These are phyloP conservation scores for Cystobasidium slooffiae DNA, from an alignment of 1,284 basidiomycete genomes.

Conservation along the genomic window DNA sequence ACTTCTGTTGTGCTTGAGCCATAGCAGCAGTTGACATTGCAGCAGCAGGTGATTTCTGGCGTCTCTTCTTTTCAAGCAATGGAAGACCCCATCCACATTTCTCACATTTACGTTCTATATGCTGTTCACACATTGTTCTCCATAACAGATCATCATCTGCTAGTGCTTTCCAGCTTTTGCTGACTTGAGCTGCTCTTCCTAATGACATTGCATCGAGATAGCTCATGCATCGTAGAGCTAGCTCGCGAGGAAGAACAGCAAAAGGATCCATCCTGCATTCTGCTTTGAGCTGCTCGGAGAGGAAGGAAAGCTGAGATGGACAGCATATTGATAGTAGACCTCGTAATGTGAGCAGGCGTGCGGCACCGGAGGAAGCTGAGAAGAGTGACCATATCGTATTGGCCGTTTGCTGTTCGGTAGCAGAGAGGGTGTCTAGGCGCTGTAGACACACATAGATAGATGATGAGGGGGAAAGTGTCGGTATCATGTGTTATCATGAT, in stretches of 20 bases:
- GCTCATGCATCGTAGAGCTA: constrained; percentile 84
- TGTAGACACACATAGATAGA: background rate
- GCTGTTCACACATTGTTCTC: constrained; percentile 96
- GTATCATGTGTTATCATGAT: too few species aligned
- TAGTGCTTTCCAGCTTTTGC: constrained; percentile 78
- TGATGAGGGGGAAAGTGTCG: background rate
- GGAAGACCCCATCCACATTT: constrained; percentile 99
- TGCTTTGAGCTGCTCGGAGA: constrained; percentile 86
- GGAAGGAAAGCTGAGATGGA: constrained; percentile 96
- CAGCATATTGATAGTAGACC: constrained; percentile 99
- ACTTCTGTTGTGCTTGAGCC: constrained; percentile 30
- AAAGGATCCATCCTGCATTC: constrained; percentile 97
- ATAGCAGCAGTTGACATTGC: background rate
- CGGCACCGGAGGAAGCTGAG: constrained; percentile 87
- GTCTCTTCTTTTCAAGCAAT: constrained; percentile 73
- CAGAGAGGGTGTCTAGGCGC: constrained; percentile 80
- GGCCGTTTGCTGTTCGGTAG: constrained; percentile 84
- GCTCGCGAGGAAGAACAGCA: constrained; percentile 84
- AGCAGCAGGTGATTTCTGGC: constrained; percentile 34
- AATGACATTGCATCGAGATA: constrained; percentile 94
- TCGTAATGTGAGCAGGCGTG: constrained; percentile 90
- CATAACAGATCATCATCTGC: constrained; percentile 97
- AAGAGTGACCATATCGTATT: constrained; percentile 96
- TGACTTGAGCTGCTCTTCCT: constrained; percentile 93
- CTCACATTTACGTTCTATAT: constrained; percentile 94